Evolutionary conservation across 352 stramenopile species (phyloP), one percentile per base, ranked within the genome.

Genomic region (Phytopythium kandeliae): DNA sequence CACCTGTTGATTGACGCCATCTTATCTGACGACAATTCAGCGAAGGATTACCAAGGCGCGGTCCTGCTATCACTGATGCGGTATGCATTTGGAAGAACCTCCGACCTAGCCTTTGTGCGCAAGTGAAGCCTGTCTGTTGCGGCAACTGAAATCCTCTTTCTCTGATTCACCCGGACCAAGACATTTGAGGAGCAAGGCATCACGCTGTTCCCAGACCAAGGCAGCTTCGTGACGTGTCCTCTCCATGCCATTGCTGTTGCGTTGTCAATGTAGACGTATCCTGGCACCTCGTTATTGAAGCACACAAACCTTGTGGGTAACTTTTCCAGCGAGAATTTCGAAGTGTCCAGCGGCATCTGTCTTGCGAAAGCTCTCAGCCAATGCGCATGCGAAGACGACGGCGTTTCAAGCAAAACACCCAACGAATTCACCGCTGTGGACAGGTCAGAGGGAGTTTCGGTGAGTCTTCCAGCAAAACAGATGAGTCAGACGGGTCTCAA

Each of bases 171-270:
- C 25, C 60, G 55, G 17, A 38, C 52, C 21, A 64, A 64, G 42
- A 60, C 56, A 28, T 62, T 52, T 2, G 51, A 68, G 16, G 47
- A 68, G 25, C 55, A 64, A 50, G 60, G 55, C 9, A 25, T 64
- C 13, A 51, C 46, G 1, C 28, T 64, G 4, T 61, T 53, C 34
- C 51, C 56, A 0, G 60, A 64, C 38, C 38, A 48, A 40, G 41
- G 42, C n/a, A 42, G 28, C 48, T 57, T 45, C 30, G 26, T 48
- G 25, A 65, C 47, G 2, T 65, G 51, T 15, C 52, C 51, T 0
- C 51, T 57, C 15, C 48, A 54, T 36, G 53, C 49, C 2, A 25
- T 66, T 42, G 48, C 54, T 8, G 24, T 54, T 12, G 50, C 54
- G 4, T 48, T 60, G 36, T n/a, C 42, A 1, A 60, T 63, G 51